Evolutionary conservation across 2,329 filamentous ascomycete genomes (phyloP).

Genomic region (Xenosphaeropsis pyriputrescens): DNA sequence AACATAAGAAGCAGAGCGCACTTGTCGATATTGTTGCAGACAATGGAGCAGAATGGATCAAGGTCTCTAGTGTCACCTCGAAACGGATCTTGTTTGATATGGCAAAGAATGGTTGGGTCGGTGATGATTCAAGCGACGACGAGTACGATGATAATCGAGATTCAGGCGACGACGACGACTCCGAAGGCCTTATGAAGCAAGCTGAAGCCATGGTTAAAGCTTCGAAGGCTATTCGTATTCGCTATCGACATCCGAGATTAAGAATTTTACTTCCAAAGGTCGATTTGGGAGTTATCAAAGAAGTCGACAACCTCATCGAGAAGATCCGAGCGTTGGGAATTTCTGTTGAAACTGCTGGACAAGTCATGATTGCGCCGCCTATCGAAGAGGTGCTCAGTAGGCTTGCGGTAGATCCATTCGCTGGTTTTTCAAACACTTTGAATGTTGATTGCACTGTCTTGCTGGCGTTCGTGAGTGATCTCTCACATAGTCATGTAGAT

Average conservation of each 20-base stretch:
- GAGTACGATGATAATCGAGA: slow-evolving; percentile 25
- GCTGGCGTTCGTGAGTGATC: slow-evolving; percentile 52
- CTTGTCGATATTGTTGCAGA: slow-evolving; percentile 50
- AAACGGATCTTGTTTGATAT: slow-evolving; percentile 51
- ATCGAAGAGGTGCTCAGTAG: slow-evolving; percentile 9
- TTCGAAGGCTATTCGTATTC: slow-evolving; percentile 36
- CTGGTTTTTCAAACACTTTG: slow-evolving; percentile 24
- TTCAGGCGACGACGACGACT: slow-evolving; percentile 20
- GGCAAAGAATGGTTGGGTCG: slow-evolving; percentile 51
- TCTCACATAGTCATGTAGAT: slow-evolving; percentile 23
- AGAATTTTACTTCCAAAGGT: slow-evolving; percentile 48
- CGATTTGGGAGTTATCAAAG: slow-evolving; percentile 27
- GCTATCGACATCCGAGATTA: slow-evolving; percentile 42
- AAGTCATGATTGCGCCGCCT: slow-evolving; percentile 7
- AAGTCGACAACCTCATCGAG: slow-evolving; percentile 40
- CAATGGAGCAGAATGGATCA: slow-evolving; percentile 51
- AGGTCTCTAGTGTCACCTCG: slow-evolving; percentile 51
- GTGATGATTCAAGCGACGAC: slow-evolving; percentile 24
- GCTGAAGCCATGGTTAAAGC: slow-evolving; percentile 43
- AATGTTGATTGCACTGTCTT: slow-evolving; percentile 52
- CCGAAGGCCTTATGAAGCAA: slow-evolving; percentile 41
- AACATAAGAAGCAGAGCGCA: slow-evolving; percentile 21
- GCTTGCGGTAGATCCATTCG: slow-evolving; percentile 23
- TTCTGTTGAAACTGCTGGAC: slow-evolving; percentile 14
- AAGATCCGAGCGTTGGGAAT: slow-evolving; percentile 34